Evolutionary conservation across 169 alveolate species (phyloP).

Genomic region (Cryptosporidium sp.): DNA sequence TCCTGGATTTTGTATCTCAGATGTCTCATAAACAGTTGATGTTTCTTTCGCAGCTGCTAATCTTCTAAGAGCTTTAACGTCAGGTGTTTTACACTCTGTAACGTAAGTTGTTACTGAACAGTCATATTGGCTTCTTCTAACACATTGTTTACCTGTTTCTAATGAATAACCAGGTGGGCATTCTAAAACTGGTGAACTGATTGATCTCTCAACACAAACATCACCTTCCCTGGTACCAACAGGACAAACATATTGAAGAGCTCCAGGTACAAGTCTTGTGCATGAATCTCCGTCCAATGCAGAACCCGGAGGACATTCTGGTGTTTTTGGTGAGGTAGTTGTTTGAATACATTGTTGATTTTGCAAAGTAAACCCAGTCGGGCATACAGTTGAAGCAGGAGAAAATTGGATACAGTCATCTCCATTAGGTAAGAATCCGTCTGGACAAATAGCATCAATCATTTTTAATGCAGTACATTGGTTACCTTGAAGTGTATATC

Average conservation of each 20-base stretch:
- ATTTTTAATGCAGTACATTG: slow-evolving; percentile 68
- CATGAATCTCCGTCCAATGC: slow-evolving; percentile 75
- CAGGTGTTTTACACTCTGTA: slow-evolving; percentile 70
- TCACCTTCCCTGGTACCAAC: slow-evolving; percentile 67
- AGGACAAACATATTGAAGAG: slow-evolving; percentile 70
- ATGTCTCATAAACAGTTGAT: slow-evolving; percentile 22
- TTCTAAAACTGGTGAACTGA: slow-evolving; percentile 70
- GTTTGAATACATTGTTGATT: slow-evolving; percentile 71
- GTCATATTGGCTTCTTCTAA: slow-evolving; percentile 73
- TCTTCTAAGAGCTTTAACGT: slow-evolving; percentile 62
- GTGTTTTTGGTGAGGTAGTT: slow-evolving; percentile 41
- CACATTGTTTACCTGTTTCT: slow-evolving; percentile 75
- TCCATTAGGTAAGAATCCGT: slow-evolving; percentile 74
- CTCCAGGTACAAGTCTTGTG: slow-evolving; percentile 69
- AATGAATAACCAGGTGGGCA: slow-evolving; percentile 75
- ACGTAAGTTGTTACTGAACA: slow-evolving; percentile 72
- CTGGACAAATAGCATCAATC: slow-evolving; percentile 74
- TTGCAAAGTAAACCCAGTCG: slow-evolving; percentile 60
- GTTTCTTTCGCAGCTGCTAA: slow-evolving; percentile 47
- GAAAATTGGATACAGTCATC: slow-evolving; percentile 74
- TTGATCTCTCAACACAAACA: slow-evolving; percentile 66
- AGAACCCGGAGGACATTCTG: slow-evolving; percentile 76
- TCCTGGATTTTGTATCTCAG: slow-evolving; percentile 29
- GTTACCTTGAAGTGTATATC: slow-evolving; percentile 62
- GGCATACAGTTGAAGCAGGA: slow-evolving; percentile 73